phyloP scores from a whole-genome alignment of 768 basidiomycete genomes.

The Mycena chlorophos region DNA sequence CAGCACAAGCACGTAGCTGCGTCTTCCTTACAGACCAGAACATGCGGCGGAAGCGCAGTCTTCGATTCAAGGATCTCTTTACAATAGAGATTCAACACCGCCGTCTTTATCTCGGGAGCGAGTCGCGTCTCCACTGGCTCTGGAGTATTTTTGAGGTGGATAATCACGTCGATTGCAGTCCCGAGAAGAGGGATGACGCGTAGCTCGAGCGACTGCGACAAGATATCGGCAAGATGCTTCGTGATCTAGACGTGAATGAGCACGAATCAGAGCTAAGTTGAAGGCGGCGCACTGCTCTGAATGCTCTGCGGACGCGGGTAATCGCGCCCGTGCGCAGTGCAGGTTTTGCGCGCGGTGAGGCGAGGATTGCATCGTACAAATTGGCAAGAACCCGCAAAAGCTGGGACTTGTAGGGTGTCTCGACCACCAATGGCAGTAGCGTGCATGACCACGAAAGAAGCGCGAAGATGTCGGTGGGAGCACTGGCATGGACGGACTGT shows the following conservation, averaged over 20 bases:
- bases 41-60: slow-evolving; percentile 56
- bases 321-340: slow-evolving; percentile 19
- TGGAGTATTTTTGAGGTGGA: slow-evolving; percentile 61
- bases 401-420: slow-evolving; percentile 5
- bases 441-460: slow-evolving; percentile 22
- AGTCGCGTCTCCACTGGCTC: slow-evolving; percentile 45
- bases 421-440: slow-evolving; percentile 16
- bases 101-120: slow-evolving; percentile 39
- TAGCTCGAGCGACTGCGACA: slow-evolving; percentile 10
- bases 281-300: slow-evolving; percentile 26
- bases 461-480: slow-evolving; percentile 20
- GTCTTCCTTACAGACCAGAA: slow-evolving; percentile 44
- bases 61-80: slow-evolving; percentile 69
- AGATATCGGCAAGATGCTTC: slow-evolving; percentile 44
- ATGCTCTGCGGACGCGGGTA: slow-evolving; percentile 20
- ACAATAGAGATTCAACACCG: slow-evolving; percentile 60
- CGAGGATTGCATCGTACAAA: slow-evolving; percentile 19
- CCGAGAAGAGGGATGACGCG: slow-evolving; percentile 55
- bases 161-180: slow-evolving; percentile 65
- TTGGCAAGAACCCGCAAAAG: slow-evolving; percentile 18
- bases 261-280: slow-evolving; percentile 33
- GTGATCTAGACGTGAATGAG: slow-evolving; percentile 32
- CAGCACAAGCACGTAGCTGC: background rate
- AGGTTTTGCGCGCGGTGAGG: slow-evolving; percentile 16
- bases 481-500: slow-evolving; percentile 21